Percentiles rank a stretch among this genome's conserved stretches.
Evolutionary conservation across 345 rosid genomes (phyloP).

Genomic region (Toxicodendron radicans): DNA sequence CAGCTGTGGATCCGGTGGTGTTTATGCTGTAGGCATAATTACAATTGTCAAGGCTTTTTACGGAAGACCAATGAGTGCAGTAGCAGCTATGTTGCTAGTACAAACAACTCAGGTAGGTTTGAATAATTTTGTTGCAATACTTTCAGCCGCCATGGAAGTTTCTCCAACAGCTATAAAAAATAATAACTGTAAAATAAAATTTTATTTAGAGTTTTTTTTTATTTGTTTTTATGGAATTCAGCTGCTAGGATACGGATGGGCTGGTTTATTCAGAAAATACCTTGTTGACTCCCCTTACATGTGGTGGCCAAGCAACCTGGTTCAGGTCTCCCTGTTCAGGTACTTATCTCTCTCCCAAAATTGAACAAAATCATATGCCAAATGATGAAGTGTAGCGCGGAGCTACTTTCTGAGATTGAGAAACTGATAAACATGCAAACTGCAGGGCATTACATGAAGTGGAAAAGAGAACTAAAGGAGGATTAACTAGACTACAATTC

Average conservation of each 20-base stretch:
- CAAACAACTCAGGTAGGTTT: conserved; percentile 69
- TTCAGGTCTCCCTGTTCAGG: conserved; percentile 89
- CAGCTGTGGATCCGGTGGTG: conserved; percentile 30
- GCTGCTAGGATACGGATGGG: conserved; percentile 91
- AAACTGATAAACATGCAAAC: conserved; percentile 20
- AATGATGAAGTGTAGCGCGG: neutral
- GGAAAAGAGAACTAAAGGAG: conserved; percentile 33
- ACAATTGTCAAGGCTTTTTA: conserved; percentile 46
- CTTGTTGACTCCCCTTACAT: conserved; percentile 79
- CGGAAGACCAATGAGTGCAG: conserved; percentile 16
- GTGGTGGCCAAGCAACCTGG: conserved; percentile 90
- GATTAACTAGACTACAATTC: conserved; percentile 43
- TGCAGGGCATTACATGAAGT: conserved; percentile 59
- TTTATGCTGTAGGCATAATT: conserved; percentile 26
- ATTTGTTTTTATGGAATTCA: conserved; percentile 28
- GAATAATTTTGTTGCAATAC: neutral
- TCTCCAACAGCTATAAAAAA: neutral
- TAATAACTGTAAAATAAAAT: neutral
- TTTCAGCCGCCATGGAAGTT: neutral
- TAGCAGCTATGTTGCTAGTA: conserved; percentile 48
- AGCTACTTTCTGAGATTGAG: conserved; percentile 1
- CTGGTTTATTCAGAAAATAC: conserved; percentile 64
- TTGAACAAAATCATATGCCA: neutral
- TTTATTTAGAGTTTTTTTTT: no score
- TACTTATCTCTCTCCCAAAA: conserved; percentile 10